Evolutionary conservation across 495 filamentous ascomycete species (phyloP), one percentile per base, ranked within the genome.

Genomic region (Parathielavia appendiculata): DNA sequence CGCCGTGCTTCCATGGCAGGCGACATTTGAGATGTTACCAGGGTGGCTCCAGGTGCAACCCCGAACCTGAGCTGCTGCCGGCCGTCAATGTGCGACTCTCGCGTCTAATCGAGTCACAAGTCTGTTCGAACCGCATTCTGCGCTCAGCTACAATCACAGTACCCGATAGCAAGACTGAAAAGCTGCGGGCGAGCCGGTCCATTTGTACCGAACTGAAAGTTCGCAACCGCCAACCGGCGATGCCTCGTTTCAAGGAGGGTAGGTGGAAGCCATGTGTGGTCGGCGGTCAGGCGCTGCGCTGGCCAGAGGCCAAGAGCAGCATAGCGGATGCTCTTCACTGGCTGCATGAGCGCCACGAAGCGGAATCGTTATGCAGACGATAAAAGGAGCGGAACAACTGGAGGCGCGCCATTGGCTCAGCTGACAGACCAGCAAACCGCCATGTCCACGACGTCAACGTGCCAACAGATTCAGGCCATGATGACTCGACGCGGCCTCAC

Each of bases 121-220:
- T n/a, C n/a, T n/a, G n/a, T n/a, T n/a, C n/a, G n/a, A n/a, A n/a
- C n/a, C 13, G 13, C 6, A 43, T 43, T 19, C 16, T 17, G 40
- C 40, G 40, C 6, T 43, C 40, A 43, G 40, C 12, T n/a, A 12
- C 12, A 17, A 6, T 23, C 11, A 30, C 23, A 16, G 13, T 30
- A 36, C 17, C 1, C n/a, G 17, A 22, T 30, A 30, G 26, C 26
- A 2, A 30, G 26, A 30, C 26, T 30, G 26, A 30, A 30, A 16
- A 35, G 39, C 36, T 53, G 49, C 40, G 54, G 59, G 54, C 32
- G 55, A 26, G 35, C 49, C 43, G 35, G 38, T 20, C 47, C 45
- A 62, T 62, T 62, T 54, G 51, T 62, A 62, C 60, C 60, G 46
- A 50, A 62, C 38, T 58, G 60, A 54, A 43, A 62, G 50, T 35